phyloP scores from a whole-genome alignment of 768 basidiomycete species.

The Tylopilus cervinicoccineus region DNA sequence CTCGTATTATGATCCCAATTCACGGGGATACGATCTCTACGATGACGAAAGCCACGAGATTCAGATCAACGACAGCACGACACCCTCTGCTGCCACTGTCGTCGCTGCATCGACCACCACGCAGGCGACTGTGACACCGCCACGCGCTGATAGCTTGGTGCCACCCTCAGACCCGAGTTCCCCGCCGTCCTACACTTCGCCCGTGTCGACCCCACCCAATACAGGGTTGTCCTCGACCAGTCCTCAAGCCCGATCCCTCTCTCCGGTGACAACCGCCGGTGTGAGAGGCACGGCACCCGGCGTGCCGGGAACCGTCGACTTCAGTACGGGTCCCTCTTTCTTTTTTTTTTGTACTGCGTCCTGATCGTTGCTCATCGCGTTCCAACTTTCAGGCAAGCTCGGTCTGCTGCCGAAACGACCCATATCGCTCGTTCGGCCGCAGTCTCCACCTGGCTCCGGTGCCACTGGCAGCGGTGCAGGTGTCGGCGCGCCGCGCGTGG shows the following conservation, averaged over 20 bases:
- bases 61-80: slow-evolving; percentile 7
- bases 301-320: slow-evolving; percentile 27
- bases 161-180: slow-evolving; percentile 2
- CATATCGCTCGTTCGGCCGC: slow-evolving; percentile 47
- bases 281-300: slow-evolving; percentile 13
- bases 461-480: not conserved
- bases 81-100: not conserved
- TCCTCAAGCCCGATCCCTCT: slow-evolving; percentile 5
- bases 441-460: slow-evolving; percentile 25
- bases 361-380: not conserved
- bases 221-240: not conserved
- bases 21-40: slow-evolving; percentile 27
- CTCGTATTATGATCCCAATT: slow-evolving; percentile 36
- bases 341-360: too few relatives aligned
- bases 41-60: slow-evolving; percentile 16
- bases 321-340: slow-evolving; percentile 22
- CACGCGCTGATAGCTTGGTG: not conserved
- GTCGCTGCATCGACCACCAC: not conserved
- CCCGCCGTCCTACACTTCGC: slow-evolving; percentile 5
- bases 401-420: slow-evolving; percentile 73
- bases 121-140: not conserved
- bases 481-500: slow-evolving; percentile 5
- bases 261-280: slow-evolving; percentile 7
- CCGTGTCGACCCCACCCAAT: not conserved
- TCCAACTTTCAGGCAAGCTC: slow-evolving; percentile 46